Evolutionary conservation across 805 yeast genomes (phyloP), one percentile per base, ranked within the genome.

Genomic region (Candida piceae): DNA sequence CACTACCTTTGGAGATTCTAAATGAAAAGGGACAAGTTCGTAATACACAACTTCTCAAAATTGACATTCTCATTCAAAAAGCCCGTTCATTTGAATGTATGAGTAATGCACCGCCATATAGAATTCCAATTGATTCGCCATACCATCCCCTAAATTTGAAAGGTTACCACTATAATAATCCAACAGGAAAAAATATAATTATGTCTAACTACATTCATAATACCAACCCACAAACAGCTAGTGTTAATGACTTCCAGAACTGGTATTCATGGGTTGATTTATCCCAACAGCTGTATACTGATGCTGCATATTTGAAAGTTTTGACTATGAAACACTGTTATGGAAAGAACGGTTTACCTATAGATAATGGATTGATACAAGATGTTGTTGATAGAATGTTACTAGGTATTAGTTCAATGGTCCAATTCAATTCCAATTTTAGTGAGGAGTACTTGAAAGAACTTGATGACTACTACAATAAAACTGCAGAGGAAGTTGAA

Each of bases 241-340:
- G 40, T 4, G 15, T 38, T 2, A 43, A 50, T 33, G 57, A 57
- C 31, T 39, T 39, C 12, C 55, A 52, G 5, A 48, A 58, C 23
- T 61, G 62, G 58, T 60, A 54, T 37, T 57, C 63, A 25, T 62
- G 65, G 66, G 45, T 50, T 33, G 66, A 62, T 44, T 38, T 63
- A 29, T 55, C 63, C 11, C 66, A 63, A 24, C 66, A 62, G 31
- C 19, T 59, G 29, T 70, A 69, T 44, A 58, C 61, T 45, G 53
- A 62, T 62, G 53, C 69, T 53, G 31, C 58, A 50, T 31, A 57
- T 56, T 35, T 70, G 63, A 32, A 64, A 53, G 35, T 66, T 50
- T 39, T 63, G 55, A 44, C 63, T 38, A 37, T 55, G 59, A 39
- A 49, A 51, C 27, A 55, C 41, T 49, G 50, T 19, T 42, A 53